These are phyloP conservation scores for Lactarius sanguifluus DNA, from an alignment of 768 basidiomycete species.

Conservation along the genomic window DNA sequence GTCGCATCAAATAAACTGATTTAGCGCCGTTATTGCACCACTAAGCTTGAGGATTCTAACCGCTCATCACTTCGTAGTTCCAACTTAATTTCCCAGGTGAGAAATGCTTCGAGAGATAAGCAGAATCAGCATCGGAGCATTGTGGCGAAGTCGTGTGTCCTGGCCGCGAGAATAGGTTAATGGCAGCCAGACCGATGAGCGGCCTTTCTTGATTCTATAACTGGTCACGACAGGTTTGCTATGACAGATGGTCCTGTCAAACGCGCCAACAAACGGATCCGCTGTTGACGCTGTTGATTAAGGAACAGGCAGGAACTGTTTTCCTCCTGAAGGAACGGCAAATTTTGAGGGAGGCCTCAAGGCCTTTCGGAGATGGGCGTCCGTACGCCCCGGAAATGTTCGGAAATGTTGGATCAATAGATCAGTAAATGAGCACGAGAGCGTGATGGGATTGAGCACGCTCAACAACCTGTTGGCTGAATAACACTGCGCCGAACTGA, in stretches of 20 bases:
- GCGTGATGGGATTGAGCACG: background rate
- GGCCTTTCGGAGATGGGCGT: background rate
- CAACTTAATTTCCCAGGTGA: constrained; percentile 20
- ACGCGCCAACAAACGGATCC: constrained; percentile 14
- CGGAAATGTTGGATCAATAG: constrained; percentile 3
- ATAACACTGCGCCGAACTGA: background rate
- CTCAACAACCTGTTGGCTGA: background rate
- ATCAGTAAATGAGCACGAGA: background rate
- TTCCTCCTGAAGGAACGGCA: constrained; percentile 2
- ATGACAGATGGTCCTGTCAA: constrained; percentile 27
- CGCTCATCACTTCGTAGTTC: constrained; percentile 25
- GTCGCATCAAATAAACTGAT: constrained; percentile 13
- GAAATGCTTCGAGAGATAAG: constrained; percentile 13
- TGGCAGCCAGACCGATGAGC: constrained; percentile 1
- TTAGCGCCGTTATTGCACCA: constrained; percentile 10
- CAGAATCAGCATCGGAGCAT: constrained; percentile 16
- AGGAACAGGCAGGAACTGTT: constrained; percentile 21
- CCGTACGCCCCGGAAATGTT: background rate
- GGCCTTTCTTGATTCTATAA: constrained; percentile 7
- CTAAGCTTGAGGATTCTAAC: constrained; percentile 4
- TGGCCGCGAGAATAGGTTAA: constrained; percentile 3
- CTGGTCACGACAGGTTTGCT: background rate
- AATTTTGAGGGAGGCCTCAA: constrained; percentile 9
- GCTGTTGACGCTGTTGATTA: constrained; percentile 18
- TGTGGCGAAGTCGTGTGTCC: constrained; percentile 21